Conservation (phyloP, 225 moss, liverwort and hornwort species). For the Physcomitrium patens region DNA sequence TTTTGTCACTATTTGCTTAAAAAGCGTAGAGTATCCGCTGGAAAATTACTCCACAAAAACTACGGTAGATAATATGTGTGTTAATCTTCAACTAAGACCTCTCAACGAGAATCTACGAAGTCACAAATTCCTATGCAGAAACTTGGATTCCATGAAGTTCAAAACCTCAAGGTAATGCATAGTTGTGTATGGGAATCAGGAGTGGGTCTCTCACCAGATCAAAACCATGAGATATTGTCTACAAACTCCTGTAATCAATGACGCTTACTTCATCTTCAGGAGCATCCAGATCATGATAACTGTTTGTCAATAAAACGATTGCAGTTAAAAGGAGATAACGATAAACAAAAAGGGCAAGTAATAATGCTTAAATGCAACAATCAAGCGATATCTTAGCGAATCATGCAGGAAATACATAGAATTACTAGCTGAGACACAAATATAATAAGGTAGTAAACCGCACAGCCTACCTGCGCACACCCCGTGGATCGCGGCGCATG, state of each 20-base stretch:
- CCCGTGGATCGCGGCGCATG: conserved; percentile 89
- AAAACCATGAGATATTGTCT: conserved; percentile 23
- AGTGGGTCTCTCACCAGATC: too few species aligned
- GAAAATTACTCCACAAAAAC: too few species aligned
- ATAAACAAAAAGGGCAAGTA: neutral
- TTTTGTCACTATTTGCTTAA: too few species aligned
- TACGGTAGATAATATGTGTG: too few species aligned
- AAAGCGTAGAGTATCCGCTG: too few species aligned
- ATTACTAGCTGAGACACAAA: neutral
- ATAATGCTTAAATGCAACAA: conserved; percentile 8
- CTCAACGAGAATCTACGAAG: too few species aligned
- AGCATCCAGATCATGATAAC: conserved; percentile 99
- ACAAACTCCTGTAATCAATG: conserved; percentile 98
- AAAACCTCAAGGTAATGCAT: too few species aligned
- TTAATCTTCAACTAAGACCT: too few species aligned
- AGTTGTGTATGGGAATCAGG: too few species aligned
- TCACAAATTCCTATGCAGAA: too few species aligned
- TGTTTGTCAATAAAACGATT: conserved; percentile 41
- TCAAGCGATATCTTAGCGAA: neutral
- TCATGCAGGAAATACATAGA: too few species aligned
- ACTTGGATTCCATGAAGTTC: too few species aligned
- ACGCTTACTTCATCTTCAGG: conserved; percentile 99
- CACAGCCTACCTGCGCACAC: conserved; percentile 78
- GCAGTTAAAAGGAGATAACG: neutral
- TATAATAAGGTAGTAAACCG: neutral